A percentile compares a stretch with the other conserved stretches of the same genome.
phyloP scores from a whole-genome alignment of 202 grass and related monocot genomes.

The Zoysia matrella region DNA sequence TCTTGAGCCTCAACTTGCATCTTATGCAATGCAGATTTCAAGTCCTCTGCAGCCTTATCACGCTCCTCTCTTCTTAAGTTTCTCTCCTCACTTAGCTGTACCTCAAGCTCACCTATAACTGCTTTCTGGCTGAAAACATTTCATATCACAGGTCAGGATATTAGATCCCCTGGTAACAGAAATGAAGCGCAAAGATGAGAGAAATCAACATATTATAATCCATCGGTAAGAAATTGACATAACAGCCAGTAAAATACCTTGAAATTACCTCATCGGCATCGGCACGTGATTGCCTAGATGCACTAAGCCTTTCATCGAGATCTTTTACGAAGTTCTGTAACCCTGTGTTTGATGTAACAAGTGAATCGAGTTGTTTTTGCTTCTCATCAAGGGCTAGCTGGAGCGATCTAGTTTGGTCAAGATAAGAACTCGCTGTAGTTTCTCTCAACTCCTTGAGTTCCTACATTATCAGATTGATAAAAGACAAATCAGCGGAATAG shows the following conservation, averaged over 20 bases:
- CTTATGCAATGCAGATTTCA: too few relatives aligned
- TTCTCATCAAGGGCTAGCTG: constrained; percentile 65
- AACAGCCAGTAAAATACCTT: neutral
- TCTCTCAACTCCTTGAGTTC: constrained; percentile 22
- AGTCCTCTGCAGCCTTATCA: too few relatives aligned
- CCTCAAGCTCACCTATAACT: constrained; percentile 55
- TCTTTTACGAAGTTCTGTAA: too few relatives aligned
- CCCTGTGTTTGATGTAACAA: too few relatives aligned
- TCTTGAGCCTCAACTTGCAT: too few relatives aligned
- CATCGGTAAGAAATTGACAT: constrained; percentile 2
- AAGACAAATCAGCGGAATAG: constrained; percentile 26
- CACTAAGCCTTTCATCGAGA: too few relatives aligned
- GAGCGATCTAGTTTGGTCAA: constrained; percentile 78
- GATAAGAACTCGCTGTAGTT: constrained; percentile 60
- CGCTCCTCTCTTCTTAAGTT: too few relatives aligned
- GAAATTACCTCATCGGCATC: too few relatives aligned
- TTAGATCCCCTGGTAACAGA: constrained; percentile 15
- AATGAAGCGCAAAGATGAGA: neutral
- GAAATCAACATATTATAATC: constrained; percentile 8
- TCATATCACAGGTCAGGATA: constrained; percentile 20
- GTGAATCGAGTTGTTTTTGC: constrained; percentile 58
- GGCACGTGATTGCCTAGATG: too few relatives aligned
- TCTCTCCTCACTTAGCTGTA: too few relatives aligned
- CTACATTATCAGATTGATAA: constrained; percentile 39
- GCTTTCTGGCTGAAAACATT: constrained; percentile 82